Evolutionary conservation across 192 early-diverging fungal species (phyloP), one percentile per base, ranked within the genome.

Genomic region (Coemansia sp.): DNA sequence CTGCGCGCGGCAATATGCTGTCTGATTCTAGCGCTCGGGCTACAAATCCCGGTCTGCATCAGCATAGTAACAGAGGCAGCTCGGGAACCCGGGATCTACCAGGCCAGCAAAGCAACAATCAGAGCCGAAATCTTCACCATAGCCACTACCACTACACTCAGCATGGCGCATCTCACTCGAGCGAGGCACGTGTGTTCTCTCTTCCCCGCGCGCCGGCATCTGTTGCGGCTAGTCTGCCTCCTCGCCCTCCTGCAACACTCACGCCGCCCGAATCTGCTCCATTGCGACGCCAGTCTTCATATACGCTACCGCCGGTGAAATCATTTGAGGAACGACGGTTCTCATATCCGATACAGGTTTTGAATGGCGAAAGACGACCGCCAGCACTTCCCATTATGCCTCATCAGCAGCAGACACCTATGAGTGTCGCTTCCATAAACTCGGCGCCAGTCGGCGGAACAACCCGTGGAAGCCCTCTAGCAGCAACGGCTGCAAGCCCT

Each of bases 311-410:
- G 7, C 79, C 79, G 10, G 75, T 60, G 64, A 82, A 82, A 44
- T 65, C 71, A 2, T 82, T 82, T 65, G 79, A 82, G 48, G 79
- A 82, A 56, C 71, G 79, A 3, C 79, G 79, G 3, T 82, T 82
- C 44, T 82, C 79, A 19, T 73, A 82, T 56, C 79, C 79, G 2
- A 82, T 61, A 1, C 79, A 82, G 65, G 38, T 69, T 7, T 32
- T 76, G 11, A 73, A 68, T 56, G 72, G 67, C 38, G 73, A 81
- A 3, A 65, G 50, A 38, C 65, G 75, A 6, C 75, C 65, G 13
- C 72, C 72, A n/a, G 61, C 72, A 39, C 65, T 67, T 42, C 61
- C 65, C n/a, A 72, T 72, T 25, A 49, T 64, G 14, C 16, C 65
- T 1, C 63, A 64, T 9, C 63, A 70, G 49, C 59, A 39, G 2